phyloP scores from a whole-genome alignment of 2,329 filamentous ascomycete genomes.

The Stachybotrys chlorohalonatus region DNA sequence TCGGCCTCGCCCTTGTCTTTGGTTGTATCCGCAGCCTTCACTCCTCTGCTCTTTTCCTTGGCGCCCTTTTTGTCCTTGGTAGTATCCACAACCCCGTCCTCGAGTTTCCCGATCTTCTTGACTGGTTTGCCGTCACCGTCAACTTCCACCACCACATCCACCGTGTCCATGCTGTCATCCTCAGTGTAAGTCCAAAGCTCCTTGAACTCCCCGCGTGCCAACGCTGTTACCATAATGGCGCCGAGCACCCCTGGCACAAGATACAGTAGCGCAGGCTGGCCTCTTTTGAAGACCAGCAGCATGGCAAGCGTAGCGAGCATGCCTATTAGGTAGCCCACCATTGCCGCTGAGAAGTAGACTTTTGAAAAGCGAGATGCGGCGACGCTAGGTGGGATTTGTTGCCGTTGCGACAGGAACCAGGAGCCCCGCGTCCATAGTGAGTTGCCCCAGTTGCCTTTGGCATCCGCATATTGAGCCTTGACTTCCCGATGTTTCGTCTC shows the following conservation, averaged over 20 bases:
- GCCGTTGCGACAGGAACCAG: slow-evolving; percentile 14
- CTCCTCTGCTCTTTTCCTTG: slow-evolving; percentile 13
- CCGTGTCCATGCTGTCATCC: slow-evolving; percentile 47
- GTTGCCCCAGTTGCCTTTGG: slow-evolving; percentile 73
- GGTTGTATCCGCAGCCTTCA: slow-evolving; percentile 7
- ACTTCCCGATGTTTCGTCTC: slow-evolving; percentile 34
- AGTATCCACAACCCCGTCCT: slow-evolving; percentile 26
- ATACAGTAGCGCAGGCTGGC: slow-evolving; percentile 86
- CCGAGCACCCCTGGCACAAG: slow-evolving; percentile 79
- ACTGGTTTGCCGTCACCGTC: slow-evolving; percentile 38
- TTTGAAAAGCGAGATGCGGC: slow-evolving; percentile 58
- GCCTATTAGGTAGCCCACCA: slow-evolving; percentile 69
- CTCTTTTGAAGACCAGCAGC: slow-evolving; percentile 69
- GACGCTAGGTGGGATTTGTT: slow-evolving; percentile 17
- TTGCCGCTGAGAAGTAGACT: slow-evolving; percentile 71
- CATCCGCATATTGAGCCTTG: slow-evolving; percentile 45
- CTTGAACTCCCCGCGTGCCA: slow-evolving; percentile 59
- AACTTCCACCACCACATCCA: slow-evolving; percentile 46
- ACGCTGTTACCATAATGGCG: slow-evolving; percentile 65
- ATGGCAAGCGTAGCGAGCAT: slow-evolving; percentile 70
- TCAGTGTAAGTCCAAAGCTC: slow-evolving; percentile 81
- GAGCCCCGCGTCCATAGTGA: slow-evolving; percentile 59
- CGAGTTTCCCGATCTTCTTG: slow-evolving; percentile 26
- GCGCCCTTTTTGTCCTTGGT: slow-evolving; percentile 19
- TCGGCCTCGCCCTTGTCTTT: slow-evolving; percentile 8